Conservation (phyloP, 257 asterid species). For the Oldenlandia corymbosa region DNA sequence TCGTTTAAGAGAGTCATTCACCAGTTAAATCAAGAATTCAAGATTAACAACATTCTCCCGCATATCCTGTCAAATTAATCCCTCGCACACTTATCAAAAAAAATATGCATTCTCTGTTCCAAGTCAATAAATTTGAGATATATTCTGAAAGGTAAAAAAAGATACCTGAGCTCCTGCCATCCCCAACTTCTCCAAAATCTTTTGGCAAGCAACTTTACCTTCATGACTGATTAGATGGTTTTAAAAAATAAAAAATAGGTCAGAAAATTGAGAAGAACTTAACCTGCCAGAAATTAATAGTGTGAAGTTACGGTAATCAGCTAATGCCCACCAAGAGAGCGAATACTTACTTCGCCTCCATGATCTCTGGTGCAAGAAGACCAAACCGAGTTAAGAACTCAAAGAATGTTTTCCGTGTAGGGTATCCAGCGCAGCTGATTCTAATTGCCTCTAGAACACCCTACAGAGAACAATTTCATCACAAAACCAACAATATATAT, state of each 20-base stretch:
- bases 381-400: conserved; percentile 86
- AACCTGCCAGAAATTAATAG: conserved; percentile 15
- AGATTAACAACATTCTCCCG: conserved; percentile 2
- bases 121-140: not conserved
- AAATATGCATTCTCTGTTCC: not conserved
- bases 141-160: conserved; percentile 4
- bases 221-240: conserved; percentile 47
- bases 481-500: not conserved
- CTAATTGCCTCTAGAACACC: conserved; percentile 96
- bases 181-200: conserved; percentile 71
- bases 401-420: conserved; percentile 87
- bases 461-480: conserved; percentile 26
- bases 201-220: conserved; percentile 70
- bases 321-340: conserved; percentile 5
- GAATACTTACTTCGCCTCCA: conserved; percentile 79
- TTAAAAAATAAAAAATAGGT: conserved; percentile 18
- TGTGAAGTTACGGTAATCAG: not conserved
- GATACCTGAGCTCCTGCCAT: conserved; percentile 90
- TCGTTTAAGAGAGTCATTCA: not conserved
- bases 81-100: not conserved
- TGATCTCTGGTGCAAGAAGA: conserved; percentile 77
- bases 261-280: conserved; percentile 15
- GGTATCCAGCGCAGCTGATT: conserved; percentile 99
- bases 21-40: not conserved
- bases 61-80: not conserved